Evolutionary conservation across 192 early-diverging fungal species (phyloP), one percentile per base, ranked within the genome.

Genomic region (Linnemannia hyalina): DNA sequence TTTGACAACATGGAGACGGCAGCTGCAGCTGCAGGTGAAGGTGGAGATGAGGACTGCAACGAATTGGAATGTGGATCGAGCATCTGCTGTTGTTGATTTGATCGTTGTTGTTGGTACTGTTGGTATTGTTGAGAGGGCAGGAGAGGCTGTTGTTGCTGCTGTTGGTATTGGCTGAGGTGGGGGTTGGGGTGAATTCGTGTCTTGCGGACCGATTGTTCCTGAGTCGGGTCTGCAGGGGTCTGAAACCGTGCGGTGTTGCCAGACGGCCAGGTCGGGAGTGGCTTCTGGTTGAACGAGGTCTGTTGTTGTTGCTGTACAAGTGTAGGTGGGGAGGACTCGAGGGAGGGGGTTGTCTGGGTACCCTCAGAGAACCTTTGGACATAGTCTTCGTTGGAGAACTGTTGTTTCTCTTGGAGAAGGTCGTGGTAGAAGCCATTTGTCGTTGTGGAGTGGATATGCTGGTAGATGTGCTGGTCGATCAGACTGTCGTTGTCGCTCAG

Each of bases 11-110:
- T 23, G 63, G 82, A 74, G 46, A 76, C 49, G 60, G 65, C 38
- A 38, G 70, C 26, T n/a, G 75, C 75, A 73, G 70, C 63, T 75
- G 75, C 69, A 47, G 74, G 68, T 38, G 65, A n/a, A 54, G 57
- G 6, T 4, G 70, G 23, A 41, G 40, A n/a, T 11, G 70, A 11
- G 18, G 42, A 22, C 49, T 20, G 49, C 49, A 52, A 52, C 13
- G 73, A 73, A 80, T 79, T 74, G 73, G 80, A 70, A 73, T 82
- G 75, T 41, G 70, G 42, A 77, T 60, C 40, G 70, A 42, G 70
- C 70, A 42, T 5, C 10, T 36, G 57, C 42, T 81, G 55, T 40
- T 76, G 79, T 20, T 68, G 68, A 29, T 49, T 5, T 26, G 75
- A 49, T 52, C 70, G 80, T 49, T 46, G 54, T 36, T 55, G 20